phyloP scores from a whole-genome alignment of 768 basidiomycete genomes.

The Dacryopinax spathularia region DNA sequence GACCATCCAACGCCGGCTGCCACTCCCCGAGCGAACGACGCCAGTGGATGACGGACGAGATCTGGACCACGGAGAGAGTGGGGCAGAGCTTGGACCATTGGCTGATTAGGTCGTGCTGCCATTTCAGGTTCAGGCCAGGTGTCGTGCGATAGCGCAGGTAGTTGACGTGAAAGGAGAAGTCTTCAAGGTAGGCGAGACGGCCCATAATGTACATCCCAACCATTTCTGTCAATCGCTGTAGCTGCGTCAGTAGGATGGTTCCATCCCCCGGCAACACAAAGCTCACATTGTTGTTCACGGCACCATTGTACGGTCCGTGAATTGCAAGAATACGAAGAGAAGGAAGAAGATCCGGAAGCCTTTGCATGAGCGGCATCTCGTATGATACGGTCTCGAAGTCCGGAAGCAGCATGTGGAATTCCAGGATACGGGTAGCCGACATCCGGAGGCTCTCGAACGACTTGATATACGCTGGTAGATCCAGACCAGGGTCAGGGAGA shows the following conservation, averaged over 20 bases:
- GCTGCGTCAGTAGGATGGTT: background rate
- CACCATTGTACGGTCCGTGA: background rate
- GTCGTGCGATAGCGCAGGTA: background rate
- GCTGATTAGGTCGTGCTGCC: background rate
- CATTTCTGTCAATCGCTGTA: background rate
- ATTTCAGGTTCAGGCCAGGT: background rate
- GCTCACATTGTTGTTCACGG: background rate
- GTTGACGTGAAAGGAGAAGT: background rate
- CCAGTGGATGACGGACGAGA: background rate
- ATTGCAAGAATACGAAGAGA: background rate
- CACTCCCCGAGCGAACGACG: background rate
- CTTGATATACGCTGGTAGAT: background rate
- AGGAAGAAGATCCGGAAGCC: background rate
- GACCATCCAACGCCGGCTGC: background rate
- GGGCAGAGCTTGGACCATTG: background rate
- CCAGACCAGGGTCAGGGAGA: background rate
- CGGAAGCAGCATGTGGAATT: background rate
- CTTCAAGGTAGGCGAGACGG: background rate
- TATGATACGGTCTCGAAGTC: background rate
- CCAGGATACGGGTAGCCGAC: background rate
- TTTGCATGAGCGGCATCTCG: background rate
- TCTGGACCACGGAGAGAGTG: slow-evolving; percentile 1
- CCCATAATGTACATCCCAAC: background rate
- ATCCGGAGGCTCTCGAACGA: background rate
- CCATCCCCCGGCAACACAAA: background rate